Conservation (phyloP, 2,329 filamentous ascomycete genomes). For the Cercospora sp. region DNA sequence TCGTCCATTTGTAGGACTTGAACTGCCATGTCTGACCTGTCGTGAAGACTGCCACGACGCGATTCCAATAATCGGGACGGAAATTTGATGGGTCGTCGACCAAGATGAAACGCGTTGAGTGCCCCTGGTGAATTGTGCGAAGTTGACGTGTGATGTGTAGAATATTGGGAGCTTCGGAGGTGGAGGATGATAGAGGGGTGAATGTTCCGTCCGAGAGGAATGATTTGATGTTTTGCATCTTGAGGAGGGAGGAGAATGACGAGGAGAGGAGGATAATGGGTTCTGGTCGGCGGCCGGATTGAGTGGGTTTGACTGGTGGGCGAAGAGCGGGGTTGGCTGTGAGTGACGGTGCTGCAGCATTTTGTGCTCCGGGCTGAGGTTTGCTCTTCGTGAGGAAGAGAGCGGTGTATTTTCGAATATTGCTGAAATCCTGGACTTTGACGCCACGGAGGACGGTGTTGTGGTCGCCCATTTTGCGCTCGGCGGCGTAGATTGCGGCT, state of each 20-base stretch:
- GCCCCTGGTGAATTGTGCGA: conserved; percentile 65
- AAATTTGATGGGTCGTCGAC: conserved; percentile 93
- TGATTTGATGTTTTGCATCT: conserved; percentile 91
- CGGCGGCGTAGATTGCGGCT: conserved; percentile 84
- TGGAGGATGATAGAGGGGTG: conserved; percentile 66
- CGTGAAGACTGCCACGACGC: conserved; percentile 94
- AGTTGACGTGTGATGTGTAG: conserved; percentile 80
- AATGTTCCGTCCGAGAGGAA: conserved; percentile 88
- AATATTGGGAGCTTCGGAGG: conserved; percentile 66
- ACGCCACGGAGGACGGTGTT: conserved; percentile 84
- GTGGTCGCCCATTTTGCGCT: conserved; percentile 87
- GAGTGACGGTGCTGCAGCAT: conserved; percentile 47
- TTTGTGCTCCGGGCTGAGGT: conserved; percentile 49
- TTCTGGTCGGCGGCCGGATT: conserved; percentile 56
- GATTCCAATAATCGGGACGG: conserved; percentile 96
- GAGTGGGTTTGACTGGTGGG: conserved; percentile 39
- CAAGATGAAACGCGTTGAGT: conserved; percentile 87
- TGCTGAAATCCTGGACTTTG: conserved; percentile 89
- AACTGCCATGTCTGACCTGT: conserved; percentile 99
- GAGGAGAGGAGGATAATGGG: conserved; percentile 97
- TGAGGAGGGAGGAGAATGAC: conserved; percentile 88
- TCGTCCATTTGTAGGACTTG: conserved; percentile 95
- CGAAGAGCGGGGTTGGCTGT: conserved; percentile 40
- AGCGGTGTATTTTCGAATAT: conserved; percentile 68
- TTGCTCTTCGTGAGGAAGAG: conserved; percentile 49